Evolutionary conservation across 495 filamentous ascomycete genomes (phyloP), one percentile per base, ranked within the genome.

Genomic region (Aspergillus baeticus): DNA sequence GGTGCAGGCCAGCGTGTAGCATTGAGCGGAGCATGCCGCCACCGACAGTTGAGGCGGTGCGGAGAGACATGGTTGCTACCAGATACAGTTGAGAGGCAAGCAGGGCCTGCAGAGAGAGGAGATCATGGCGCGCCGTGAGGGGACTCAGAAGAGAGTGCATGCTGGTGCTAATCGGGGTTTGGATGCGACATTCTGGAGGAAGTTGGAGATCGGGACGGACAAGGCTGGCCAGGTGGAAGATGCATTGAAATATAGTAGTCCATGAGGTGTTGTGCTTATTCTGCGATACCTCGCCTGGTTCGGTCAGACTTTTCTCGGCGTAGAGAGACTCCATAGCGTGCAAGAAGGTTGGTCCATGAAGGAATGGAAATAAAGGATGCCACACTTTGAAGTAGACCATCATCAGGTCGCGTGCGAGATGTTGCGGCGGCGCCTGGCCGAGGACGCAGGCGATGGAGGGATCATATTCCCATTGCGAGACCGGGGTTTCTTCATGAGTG

Each of bases 321-420:
- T 77, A 77, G 38, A 73, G 63, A 44, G 63, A 63, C 56, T 78
- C 74, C 69, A 79, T 72, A 11, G 69, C 69, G 52, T 70, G 72
- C 38, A 81, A 51, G 54, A 81, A 80, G 14, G 75, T 76, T 11
- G 77, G 76, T 13, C 77, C 75, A 51, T 81, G 77, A 10, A 80
- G 62, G 51, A 81, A 74, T 11, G 78, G 77, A 60, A 78, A 80
- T 35, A 79, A 56, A 42, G 76, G 72, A 68, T 81, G 78, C 73
- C 71, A 76, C 17, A 73, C 62, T 66, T 68, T 70, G 61, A 75
- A 75, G 33, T 74, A 76, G 34, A 63, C 54, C 70, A 75, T 75
- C 71, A 76, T 74, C 15, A 76, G 48, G 20, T 69, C 63, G 23
- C 62, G 65, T 1, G 68, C 67, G 5, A 62, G 34, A 3, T 65